Evolutionary conservation across 1,284 basidiomycete species (phyloP).

Genomic region (Pisolithus thermaeus): DNA sequence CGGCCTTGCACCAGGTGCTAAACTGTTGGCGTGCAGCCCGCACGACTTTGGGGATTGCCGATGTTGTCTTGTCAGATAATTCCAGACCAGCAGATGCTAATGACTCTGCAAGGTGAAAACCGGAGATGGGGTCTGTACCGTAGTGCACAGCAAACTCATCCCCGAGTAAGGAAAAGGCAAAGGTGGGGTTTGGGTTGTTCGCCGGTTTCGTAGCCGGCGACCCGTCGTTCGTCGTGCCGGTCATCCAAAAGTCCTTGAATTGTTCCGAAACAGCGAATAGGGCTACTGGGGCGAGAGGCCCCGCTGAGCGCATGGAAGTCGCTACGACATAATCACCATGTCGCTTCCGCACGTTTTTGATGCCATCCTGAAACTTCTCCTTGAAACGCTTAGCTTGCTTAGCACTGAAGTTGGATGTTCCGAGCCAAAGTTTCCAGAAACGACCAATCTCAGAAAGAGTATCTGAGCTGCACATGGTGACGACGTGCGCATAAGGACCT

Average conservation of each 20-base stretch:
- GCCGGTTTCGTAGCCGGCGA: not conserved
- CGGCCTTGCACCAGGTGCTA: conserved; percentile 21
- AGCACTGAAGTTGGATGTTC: conserved; percentile 11
- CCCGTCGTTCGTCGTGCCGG: conserved; percentile 33
- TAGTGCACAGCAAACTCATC: conserved; percentile 43
- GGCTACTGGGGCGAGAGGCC: conserved; percentile 28
- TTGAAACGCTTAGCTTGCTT: conserved; percentile 16
- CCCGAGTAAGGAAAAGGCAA: conserved; percentile 37
- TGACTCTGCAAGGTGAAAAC: conserved; percentile 36
- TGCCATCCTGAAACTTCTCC: conserved; percentile 13
- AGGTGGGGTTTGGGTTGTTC: conserved; percentile 40
- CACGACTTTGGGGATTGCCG: conserved; percentile 11
- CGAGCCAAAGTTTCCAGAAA: conserved; percentile 37
- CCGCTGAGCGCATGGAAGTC: conserved; percentile 33
- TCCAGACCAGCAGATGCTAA: not conserved
- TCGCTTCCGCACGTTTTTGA: conserved; percentile 6
- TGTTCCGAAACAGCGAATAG: conserved; percentile 14
- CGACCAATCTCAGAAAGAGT: conserved; percentile 39
- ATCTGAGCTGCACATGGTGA: conserved; percentile 34
- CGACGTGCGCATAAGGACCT: conserved; percentile 35
- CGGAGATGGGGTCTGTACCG: conserved; percentile 37
- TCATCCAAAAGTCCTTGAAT: conserved; percentile 37
- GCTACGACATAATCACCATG: not conserved
- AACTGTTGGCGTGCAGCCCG: conserved; percentile 17
- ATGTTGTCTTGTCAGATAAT: not conserved